Conservation (phyloP, 768 basidiomycete genomes). For the Chalciporus chontae region DNA sequence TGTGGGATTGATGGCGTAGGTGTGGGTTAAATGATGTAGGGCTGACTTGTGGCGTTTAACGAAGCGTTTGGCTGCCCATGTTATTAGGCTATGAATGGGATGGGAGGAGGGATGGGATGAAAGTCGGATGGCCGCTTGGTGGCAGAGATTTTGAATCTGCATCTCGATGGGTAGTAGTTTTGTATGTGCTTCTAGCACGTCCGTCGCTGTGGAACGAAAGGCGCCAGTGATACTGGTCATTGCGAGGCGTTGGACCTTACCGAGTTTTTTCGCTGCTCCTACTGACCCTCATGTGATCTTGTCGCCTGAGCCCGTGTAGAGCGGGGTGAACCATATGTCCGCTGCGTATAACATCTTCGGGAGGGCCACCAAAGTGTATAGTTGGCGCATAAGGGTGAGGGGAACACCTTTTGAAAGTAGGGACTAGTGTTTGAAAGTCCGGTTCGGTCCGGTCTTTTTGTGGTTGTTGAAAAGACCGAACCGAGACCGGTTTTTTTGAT, state of each 20-base stretch:
- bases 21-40: slow-evolving; percentile 19
- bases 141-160: neutral
- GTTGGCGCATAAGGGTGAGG: neutral
- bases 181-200: slow-evolving; percentile 20
- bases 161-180: slow-evolving; percentile 14
- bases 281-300: neutral
- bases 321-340: slow-evolving; percentile 9
- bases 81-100: slow-evolving; percentile 3
- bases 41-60: slow-evolving; percentile 17
- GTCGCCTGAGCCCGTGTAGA: neutral
- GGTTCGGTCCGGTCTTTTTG: too few species aligned
- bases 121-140: neutral
- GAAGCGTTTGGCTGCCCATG: neutral
- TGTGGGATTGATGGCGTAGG: neutral
- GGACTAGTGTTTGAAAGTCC: too few species aligned
- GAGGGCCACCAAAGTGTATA: neutral
- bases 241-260: neutral
- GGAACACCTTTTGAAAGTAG: neutral
- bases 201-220: slow-evolving; percentile 9
- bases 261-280: slow-evolving; percentile 3
- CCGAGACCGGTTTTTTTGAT: too few species aligned
- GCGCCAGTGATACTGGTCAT: slow-evolving; percentile 8
- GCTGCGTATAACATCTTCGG: neutral
- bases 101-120: neutral
- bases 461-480: too few species aligned